Conservation (phyloP, 1,284 basidiomycete species). For the Irpex sp. region DNA sequence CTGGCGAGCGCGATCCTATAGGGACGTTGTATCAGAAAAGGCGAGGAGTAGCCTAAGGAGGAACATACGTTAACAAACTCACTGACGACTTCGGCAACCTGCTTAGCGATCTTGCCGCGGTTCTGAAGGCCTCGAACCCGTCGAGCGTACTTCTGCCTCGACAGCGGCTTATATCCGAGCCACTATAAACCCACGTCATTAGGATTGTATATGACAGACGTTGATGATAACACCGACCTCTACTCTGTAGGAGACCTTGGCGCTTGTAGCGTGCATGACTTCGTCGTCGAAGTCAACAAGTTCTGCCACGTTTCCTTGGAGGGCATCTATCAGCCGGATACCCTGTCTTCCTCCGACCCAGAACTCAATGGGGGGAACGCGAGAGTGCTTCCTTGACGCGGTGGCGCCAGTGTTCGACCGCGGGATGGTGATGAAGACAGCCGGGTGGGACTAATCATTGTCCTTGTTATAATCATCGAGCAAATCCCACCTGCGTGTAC, state of each 20-base stretch:
- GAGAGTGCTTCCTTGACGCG: background rate
- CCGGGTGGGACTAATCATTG: background rate
- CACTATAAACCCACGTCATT: background rate
- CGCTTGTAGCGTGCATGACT: background rate
- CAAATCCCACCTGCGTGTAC: background rate
- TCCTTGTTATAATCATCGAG: background rate
- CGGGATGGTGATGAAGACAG: background rate
- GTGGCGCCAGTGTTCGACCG: background rate
- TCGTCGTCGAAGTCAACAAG: background rate
- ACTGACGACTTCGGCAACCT: background rate
- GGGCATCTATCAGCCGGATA: background rate
- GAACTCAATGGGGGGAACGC: background rate
- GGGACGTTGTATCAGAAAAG: background rate
- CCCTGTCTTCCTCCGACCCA: background rate
- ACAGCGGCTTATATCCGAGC: background rate
- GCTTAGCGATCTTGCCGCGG: background rate
- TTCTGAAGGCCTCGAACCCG: background rate
- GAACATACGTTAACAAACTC: background rate
- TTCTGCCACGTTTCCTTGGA: background rate
- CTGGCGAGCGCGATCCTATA: background rate
- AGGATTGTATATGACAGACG: background rate
- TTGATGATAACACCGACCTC: background rate
- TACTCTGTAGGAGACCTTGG: background rate
- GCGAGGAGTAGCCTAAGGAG: background rate
- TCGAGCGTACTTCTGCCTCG: background rate